phyloP scores from a whole-genome alignment of 148 eudicot genomes.

The Rhododendron molle region DNA sequence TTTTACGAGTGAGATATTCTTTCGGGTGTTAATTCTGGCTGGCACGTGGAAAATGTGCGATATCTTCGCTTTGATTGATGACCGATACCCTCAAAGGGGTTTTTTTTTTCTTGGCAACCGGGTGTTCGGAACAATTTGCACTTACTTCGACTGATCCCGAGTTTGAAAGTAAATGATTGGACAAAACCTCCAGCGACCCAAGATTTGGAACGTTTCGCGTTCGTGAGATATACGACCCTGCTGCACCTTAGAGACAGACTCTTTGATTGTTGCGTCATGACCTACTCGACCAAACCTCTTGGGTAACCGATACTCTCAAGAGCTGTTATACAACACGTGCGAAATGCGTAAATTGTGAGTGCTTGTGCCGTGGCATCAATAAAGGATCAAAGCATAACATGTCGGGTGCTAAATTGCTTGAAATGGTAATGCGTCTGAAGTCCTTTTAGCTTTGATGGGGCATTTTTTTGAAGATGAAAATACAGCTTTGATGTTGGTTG shows the following conservation, averaged over 20 bases:
- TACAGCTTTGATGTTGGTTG: not conserved
- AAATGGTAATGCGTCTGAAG: not conserved
- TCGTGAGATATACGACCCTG: not conserved
- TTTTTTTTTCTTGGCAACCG: too few species aligned
- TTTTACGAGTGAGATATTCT: not conserved
- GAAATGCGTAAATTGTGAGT: not conserved
- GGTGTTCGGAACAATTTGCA: not conserved
- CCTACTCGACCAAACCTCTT: not conserved
- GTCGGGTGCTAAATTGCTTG: not conserved
- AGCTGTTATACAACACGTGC: not conserved
- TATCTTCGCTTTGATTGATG: not conserved
- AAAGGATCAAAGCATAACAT: not conserved
- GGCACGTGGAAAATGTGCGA: not conserved
- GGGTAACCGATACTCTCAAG: not conserved
- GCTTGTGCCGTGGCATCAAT: not conserved
- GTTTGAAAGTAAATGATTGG: not conserved
- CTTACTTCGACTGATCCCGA: too few species aligned
- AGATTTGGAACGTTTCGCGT: not conserved
- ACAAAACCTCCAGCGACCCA: not conserved
- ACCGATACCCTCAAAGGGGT: not conserved
- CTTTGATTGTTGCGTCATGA: too few species aligned
- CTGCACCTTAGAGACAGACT: not conserved
- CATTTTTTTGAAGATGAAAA: too few species aligned
- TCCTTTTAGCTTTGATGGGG: not conserved
- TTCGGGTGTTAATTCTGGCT: not conserved